phyloP scores from a whole-genome alignment of 805 yeast genomes.

The Pichia cephalocereana region DNA sequence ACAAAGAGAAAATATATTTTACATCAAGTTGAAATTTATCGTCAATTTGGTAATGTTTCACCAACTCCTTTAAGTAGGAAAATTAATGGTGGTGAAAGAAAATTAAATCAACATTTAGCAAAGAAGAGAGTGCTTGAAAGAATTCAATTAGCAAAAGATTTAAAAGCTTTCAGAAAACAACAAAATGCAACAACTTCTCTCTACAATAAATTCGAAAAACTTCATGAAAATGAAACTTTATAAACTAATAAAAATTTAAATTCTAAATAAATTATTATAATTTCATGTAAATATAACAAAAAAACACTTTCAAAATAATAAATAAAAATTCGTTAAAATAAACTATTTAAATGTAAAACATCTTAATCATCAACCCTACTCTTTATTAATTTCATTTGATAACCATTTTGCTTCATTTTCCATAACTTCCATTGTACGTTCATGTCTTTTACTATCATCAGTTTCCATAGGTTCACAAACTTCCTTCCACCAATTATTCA shows the following conservation, averaged over 20 bases:
- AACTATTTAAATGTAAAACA: constrained; percentile 5
- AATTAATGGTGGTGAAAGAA: constrained; percentile 87
- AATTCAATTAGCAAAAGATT: constrained; percentile 27
- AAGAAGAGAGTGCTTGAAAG: constrained; percentile 47
- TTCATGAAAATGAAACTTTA: constrained; percentile 11
- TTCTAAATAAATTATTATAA: too few species aligned
- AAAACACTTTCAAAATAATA: too few species aligned
- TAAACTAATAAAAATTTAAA: not conserved
- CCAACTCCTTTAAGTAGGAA: constrained; percentile 36
- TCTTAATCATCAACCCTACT: too few species aligned
- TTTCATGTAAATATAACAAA: too few species aligned
- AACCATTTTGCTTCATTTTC: constrained; percentile 56
- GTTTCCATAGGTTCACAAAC: constrained; percentile 20
- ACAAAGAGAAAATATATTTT: constrained; percentile 65
- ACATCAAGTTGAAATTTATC: constrained; percentile 60
- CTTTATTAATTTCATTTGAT: constrained; percentile 29
- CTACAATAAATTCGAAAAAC: constrained; percentile 17
- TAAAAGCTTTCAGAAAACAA: constrained; percentile 18
- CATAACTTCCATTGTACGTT: constrained; percentile 61
- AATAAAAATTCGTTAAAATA: too few species aligned
- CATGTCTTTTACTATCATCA: constrained; percentile 45
- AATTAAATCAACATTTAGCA: constrained; percentile 57
- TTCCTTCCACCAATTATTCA: constrained; percentile 22
- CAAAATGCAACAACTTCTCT: constrained; percentile 10
- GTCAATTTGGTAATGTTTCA: constrained; percentile 30